Evolutionary conservation across 306 rosid genomes (phyloP), one percentile per base, ranked within the genome.

Genomic region (Corylus avellana): DNA sequence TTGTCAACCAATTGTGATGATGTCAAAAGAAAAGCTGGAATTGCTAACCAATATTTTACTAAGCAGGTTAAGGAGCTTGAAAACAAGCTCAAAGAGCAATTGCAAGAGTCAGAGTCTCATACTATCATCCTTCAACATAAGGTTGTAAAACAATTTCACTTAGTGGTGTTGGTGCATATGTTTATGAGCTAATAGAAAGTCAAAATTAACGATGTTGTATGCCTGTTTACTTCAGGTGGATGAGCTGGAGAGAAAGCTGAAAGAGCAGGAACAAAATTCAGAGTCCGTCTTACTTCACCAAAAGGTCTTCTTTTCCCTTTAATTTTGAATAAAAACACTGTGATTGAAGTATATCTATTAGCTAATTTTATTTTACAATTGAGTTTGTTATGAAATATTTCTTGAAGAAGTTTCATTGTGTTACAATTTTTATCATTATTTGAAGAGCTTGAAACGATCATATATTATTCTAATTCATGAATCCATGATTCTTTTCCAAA

Each of bases 31-130:
- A 58, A 69, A 39, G 10, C 76, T 75, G 78, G 77, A 80, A 27
- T 64, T 61, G 25, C 42, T 44, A 58, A 66, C 29, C 56, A 8
- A 57, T 68, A 35, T 74, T n/a, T 47, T 63, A 37, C 29, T 4
- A 75, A 77, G 69, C 90, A 93, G 97, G 86, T 89, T 83, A 85
- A 85, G 84, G 98, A 93, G 81, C 88, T 93, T 42, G 93, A 93
- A 66, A 84, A 82, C 73, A 89, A 84, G 74, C 80, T 93, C 81
- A 81, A 84, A 77, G 90, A 89, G 79, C 94, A 91, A 88, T 22
- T 81, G 85, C 90, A 83, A 72, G 91, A 89, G 75, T 88, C 93
- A 7, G 92, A 89, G 76, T 83, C 75, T 83, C 79, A 89, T 16
- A 82, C 90, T 54, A 82, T 91, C 78, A 68, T 82, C 67, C 88